Conservation (phyloP, 2,329 filamentous ascomycete species). For the Clarireedia monteithiana region DNA sequence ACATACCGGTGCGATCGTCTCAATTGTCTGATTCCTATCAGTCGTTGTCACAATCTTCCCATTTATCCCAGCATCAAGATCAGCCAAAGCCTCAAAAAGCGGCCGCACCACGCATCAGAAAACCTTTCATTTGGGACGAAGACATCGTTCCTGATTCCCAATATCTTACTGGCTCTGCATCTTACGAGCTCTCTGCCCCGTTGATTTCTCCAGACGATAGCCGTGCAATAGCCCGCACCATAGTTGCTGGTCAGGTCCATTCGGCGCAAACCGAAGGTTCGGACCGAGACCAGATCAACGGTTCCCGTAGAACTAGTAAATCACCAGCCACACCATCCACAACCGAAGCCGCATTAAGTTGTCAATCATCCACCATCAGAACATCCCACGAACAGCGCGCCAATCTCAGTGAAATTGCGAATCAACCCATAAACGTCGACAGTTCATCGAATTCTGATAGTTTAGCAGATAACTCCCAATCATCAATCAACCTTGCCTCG, state of each 20-base stretch:
- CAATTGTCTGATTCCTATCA: constrained; percentile 8
- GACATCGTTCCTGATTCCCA: constrained; percentile 20
- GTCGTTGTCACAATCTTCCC: constrained; percentile 3
- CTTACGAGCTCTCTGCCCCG: constrained; percentile 10
- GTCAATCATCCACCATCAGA: neutral
- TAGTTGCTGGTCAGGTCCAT: neutral
- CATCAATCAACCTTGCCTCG: neutral
- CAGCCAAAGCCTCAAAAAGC: constrained; percentile 5
- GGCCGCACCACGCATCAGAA: neutral
- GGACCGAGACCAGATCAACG: constrained; percentile 5
- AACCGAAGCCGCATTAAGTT: neutral
- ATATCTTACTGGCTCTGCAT: constrained; percentile 13
- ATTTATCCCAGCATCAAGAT: neutral
- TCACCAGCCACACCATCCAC: neutral
- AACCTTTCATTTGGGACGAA: constrained; percentile 17
- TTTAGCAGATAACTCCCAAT: neutral
- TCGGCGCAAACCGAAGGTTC: constrained; percentile 1
- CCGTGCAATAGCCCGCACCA: neutral
- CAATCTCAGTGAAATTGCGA: neutral
- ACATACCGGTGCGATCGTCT: constrained; percentile 12
- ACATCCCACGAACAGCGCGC: neutral
- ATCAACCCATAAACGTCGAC: neutral
- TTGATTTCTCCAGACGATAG: neutral
- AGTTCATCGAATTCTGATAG: neutral
- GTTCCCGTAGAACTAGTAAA: neutral